phyloP scores from a whole-genome alignment of 169 alveolate species.

The Plasmodium vivax region DNA sequence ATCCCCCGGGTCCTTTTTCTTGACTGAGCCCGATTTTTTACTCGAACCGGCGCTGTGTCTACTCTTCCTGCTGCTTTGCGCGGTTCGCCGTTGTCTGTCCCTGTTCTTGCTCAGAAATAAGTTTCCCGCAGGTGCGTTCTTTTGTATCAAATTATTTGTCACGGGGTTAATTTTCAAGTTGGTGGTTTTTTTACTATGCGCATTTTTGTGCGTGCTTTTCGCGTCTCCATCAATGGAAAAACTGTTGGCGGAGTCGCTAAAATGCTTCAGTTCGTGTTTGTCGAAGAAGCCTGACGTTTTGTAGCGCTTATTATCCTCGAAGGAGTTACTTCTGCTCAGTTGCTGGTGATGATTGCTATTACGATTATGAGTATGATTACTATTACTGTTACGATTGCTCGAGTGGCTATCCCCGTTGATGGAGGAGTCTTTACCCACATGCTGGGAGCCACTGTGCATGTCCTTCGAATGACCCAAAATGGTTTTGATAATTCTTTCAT shows the following conservation, averaged over 20 bases:
- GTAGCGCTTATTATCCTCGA: constrained; percentile 1
- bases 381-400: not conserved
- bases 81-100: not conserved
- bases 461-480: constrained; percentile 47
- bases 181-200: constrained; percentile 2
- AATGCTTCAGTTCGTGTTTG: not conserved
- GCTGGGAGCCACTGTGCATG: not conserved
- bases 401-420: not conserved
- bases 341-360: not conserved
- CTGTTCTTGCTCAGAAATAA: not conserved
- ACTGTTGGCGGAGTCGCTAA: not conserved
- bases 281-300: not conserved
- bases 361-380: no score
- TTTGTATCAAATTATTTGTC: constrained; percentile 16
- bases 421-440: not conserved
- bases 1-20: not conserved
- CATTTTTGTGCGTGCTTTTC: not conserved
- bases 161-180: constrained; percentile 13
- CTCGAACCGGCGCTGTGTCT: not conserved
- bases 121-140: not conserved
- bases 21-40: not conserved
- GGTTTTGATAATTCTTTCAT: constrained; percentile 59
- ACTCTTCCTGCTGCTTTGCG: not conserved
- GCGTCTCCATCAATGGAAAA: not conserved
- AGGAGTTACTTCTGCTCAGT: constrained; percentile 4